Base-by-base conservation (phyloP, 176 grass and related monocot species). In the Secale cereale region DNA sequence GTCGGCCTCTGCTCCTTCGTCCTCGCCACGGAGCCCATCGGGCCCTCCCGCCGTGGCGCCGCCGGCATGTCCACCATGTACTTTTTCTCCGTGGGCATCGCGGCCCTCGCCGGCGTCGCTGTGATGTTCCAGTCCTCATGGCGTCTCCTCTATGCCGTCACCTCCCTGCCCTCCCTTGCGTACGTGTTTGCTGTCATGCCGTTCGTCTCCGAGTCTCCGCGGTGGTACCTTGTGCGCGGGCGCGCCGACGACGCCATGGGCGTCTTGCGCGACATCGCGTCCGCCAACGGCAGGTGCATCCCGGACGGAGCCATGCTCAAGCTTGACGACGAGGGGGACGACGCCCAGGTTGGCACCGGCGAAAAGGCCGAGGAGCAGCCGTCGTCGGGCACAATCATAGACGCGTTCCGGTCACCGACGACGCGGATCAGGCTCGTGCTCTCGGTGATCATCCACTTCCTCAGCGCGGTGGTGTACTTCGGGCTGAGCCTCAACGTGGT, bases 401-500 rank as follows among this genome's bases (percentile, higher is more conserved):
- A 98, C 48, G 92, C 94, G 77, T 61, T 94, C 63, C 85, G 85
- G 41, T 89, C 79, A 4, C 85, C 74, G 12, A 81, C 87, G 29
- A 97, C 85, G 36, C 85, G 92, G 12, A 6, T 76, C 9, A 67
- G 92, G 13, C 82, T 97, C 25, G 59, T 93, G 45, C 85, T 94
- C 4, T 81, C 88, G 2, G 87, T 94, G 40, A 33, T 76, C 48
- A 93, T 94, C 71, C 93, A 93, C 65, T 78, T 94, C 19, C 75
- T 98, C 1, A 29, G 75, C 26, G 84, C 92, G 0, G 85, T 92
- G 48, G 92, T 92, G 22, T 97, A 97, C 88, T 94, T 92, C 31
- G 95, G 95, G 13, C 95, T 97, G 50, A 97, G 84, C 78, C 92
- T 94, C 60, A 97, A 97, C 61, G 95, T 97, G 0, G 95, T 97